A percentile compares a stretch with the other conserved stretches of the same genome.
Evolutionary conservation across 257 asterid genomes (phyloP).

Genomic region (Leonotis leonurus): DNA sequence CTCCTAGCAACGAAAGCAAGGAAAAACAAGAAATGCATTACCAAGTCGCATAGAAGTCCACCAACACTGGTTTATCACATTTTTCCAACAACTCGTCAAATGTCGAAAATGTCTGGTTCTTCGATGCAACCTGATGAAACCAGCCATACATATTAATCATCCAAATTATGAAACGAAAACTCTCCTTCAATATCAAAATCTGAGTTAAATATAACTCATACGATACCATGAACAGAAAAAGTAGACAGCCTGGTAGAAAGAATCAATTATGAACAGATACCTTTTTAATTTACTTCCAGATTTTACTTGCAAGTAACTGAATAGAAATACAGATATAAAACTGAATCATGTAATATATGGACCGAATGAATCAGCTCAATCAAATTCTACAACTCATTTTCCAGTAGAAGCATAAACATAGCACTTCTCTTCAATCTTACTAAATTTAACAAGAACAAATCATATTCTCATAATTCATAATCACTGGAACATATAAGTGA

Average conservation of each 20-base stretch:
- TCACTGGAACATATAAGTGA: not conserved
- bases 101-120: slow-evolving; percentile 51
- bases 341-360: not conserved
- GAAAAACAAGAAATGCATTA: slow-evolving; percentile 6
- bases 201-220: not conserved
- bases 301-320: not conserved
- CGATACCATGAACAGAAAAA: not conserved
- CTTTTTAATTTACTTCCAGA: not conserved
- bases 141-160: not conserved
- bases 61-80: slow-evolving; percentile 61
- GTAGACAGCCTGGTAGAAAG: not conserved
- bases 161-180: not conserved
- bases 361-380: not conserved
- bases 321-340: not conserved
- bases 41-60: slow-evolving; percentile 88
- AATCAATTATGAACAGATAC: not conserved
- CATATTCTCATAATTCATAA: not conserved
- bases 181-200: not conserved
- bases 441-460: not conserved
- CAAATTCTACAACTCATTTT: not conserved
- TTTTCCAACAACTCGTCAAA: slow-evolving; percentile 52
- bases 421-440: not conserved
- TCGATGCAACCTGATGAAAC: slow-evolving; percentile 55
- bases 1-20: not conserved
- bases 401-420: not conserved